Conservation (phyloP, 345 rosid species). For the Sonneratia caseolaris region DNA sequence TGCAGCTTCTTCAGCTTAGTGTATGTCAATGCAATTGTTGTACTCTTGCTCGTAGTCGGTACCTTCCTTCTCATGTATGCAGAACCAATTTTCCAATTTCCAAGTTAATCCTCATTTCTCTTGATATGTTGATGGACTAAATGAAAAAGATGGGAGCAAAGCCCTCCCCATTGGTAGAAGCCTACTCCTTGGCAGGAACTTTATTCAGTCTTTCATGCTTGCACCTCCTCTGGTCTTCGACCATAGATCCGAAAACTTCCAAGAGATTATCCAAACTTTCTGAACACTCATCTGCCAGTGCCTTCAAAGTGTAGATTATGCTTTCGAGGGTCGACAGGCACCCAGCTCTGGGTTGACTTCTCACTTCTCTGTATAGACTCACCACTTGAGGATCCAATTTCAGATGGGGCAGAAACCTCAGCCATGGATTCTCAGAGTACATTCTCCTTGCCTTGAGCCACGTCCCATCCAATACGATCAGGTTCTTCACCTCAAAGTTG, state of each 20-base stretch:
- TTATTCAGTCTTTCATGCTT: conserved; percentile 42
- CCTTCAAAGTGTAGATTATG: conserved; percentile 56
- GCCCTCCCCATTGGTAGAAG: neutral
- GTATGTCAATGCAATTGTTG: too few relatives aligned
- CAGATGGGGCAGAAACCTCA: conserved; percentile 67
- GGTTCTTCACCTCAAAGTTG: conserved; percentile 39
- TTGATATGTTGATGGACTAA: neutral
- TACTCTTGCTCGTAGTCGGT: too few relatives aligned
- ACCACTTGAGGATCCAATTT: conserved; percentile 45
- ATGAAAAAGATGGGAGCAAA: neutral
- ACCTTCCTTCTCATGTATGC: neutral
- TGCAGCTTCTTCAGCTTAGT: too few relatives aligned
- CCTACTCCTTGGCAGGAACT: neutral
- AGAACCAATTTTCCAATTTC: too few relatives aligned
- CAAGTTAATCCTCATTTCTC: neutral
- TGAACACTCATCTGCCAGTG: conserved; percentile 35
- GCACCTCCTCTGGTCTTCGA: conserved; percentile 60
- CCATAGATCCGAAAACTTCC: conserved; percentile 75
- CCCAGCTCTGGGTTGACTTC: conserved; percentile 68
- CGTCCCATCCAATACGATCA: conserved; percentile 82
- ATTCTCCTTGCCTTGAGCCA: conserved; percentile 78
- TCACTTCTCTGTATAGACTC: conserved; percentile 65
- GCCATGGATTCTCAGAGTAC: conserved; percentile 81
- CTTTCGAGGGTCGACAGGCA: conserved; percentile 79
- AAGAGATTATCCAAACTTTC: conserved; percentile 49